Evolutionary conservation across 108 stramenopile genomes (phyloP).

Genomic region (Cyclotella atomus): DNA sequence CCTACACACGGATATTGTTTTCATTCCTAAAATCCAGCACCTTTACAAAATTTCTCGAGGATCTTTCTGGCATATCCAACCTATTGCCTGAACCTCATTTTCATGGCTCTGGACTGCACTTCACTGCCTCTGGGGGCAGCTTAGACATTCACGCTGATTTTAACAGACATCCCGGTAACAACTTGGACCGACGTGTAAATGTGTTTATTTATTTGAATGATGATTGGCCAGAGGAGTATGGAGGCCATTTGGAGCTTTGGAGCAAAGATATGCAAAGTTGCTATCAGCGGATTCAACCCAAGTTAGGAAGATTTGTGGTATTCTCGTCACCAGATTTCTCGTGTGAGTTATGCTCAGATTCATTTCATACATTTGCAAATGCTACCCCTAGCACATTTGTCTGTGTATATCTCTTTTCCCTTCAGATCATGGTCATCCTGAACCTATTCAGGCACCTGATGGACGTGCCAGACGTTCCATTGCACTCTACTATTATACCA

Average conservation of each 20-base stretch:
- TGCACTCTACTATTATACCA: slow-evolving; percentile 53
- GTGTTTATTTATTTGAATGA: slow-evolving; percentile 44
- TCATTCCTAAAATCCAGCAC: neutral
- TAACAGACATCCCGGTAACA: slow-evolving; percentile 8
- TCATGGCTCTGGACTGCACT: slow-evolving; percentile 31
- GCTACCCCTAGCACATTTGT: no score
- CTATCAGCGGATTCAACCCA: slow-evolving; percentile 25
- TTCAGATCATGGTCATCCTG: slow-evolving; percentile 58
- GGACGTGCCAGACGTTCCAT: slow-evolving; percentile 24
- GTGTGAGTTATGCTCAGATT: no score
- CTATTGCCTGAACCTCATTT: slow-evolving; percentile 43
- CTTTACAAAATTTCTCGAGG: slow-evolving; percentile 22
- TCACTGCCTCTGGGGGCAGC: slow-evolving; percentile 37
- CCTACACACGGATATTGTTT: neutral
- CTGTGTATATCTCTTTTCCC: no score
- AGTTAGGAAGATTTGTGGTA: slow-evolving; percentile 46
- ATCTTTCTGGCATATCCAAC: slow-evolving; percentile 22
- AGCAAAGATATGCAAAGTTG: slow-evolving; percentile 29
- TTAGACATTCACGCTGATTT: slow-evolving; percentile 54
- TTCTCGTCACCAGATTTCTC: slow-evolving; percentile 51
- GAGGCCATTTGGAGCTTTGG: slow-evolving; percentile 56
- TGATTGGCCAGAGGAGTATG: slow-evolving; percentile 48
- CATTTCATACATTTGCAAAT: no score
- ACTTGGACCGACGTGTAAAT: slow-evolving; percentile 47
- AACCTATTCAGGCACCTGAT: slow-evolving; percentile 31